Evolutionary conservation across 2,329 filamentous ascomycete species (phyloP).

Genomic region (Geoglossum cookeanum): DNA sequence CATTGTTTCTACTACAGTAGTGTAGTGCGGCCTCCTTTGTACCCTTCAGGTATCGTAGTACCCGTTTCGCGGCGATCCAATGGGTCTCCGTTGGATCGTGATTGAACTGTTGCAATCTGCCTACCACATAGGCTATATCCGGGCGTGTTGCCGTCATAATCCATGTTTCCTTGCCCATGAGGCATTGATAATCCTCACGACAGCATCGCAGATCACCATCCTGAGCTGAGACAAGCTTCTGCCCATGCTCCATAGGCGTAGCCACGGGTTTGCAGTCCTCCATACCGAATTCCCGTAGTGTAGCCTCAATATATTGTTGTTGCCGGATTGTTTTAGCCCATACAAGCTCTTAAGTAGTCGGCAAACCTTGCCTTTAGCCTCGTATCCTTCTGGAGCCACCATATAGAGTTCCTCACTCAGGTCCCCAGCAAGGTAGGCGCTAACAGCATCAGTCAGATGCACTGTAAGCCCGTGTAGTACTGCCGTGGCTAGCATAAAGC

Average conservation of each 20-base stretch:
- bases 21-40: neutral
- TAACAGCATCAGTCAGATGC: constrained; percentile 6
- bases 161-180: neutral
- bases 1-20: neutral
- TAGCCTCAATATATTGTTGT: neutral
- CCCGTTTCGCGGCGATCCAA: neutral
- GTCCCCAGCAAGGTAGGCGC: constrained; percentile 6
- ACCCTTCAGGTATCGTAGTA: neutral
- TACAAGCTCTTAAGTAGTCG: constrained; percentile 15
- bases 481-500: constrained; percentile 2
- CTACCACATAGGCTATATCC: neutral
- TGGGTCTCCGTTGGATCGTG: neutral
- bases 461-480: neutral
- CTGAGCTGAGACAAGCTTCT: neutral
- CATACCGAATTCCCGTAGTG: neutral
- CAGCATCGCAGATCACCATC: neutral
- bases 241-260: neutral
- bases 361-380: constrained; percentile 5
- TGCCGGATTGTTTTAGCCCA: constrained; percentile 12
- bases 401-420: constrained; percentile 13
- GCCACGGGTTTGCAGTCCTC: neutral
- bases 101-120: neutral
- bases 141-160: neutral
- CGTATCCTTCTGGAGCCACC: constrained; percentile 9
- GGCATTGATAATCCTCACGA: neutral